Base-by-base conservation (phyloP, 257 asterid genomes). In the Thymus quinquecostatus region DNA sequence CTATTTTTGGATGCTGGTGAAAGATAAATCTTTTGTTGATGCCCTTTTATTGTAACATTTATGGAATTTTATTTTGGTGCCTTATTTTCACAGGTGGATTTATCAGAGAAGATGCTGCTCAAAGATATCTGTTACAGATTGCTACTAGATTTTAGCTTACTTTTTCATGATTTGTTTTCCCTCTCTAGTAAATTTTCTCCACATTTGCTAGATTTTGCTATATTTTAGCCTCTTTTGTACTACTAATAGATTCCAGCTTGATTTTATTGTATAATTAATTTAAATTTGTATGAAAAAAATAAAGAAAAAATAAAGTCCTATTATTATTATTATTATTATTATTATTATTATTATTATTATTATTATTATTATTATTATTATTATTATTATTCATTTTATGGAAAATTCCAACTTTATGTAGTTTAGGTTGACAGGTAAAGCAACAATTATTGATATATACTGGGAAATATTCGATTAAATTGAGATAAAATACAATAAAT, bases 1-100 rank as follows among this genome's bases (percentile, higher is more conserved):
- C 91, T 68, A 82, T 80, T 56, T 83, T 58, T 66, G 80, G 91
- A 45, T 70, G 60, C 73, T 54, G 70, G 10, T 9, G 38, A 45
- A 75, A 75, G 84, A 65, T 75, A 69, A 76, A 72, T 60, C 33
- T 40, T 7, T 28, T 5, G n/a, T 44, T 72, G 38, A 11, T 45
- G 8, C 66, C 36, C 10, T 50, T 40, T 61, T 11, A 14, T 64
- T 43, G 1, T 64, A 10, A 70, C 76, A n/a, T 5, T 69, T 34
- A 64, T 64, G 64, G 72, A 28, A 50, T 60, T 30, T 76, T 44
- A 1, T 9, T 65, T 36, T 36, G 33, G 10, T 53, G 48, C 12
- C 45, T 13, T 9, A 21, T 57, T 51, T 41, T 74, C 2, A 45
- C 58, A 47, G 58, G 58, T 47, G 45, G 67, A 13, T 64, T 27